Evolutionary conservation across 2,329 filamentous ascomycete genomes (phyloP).

Genomic region (Colletotrichum ledebouriae): DNA sequence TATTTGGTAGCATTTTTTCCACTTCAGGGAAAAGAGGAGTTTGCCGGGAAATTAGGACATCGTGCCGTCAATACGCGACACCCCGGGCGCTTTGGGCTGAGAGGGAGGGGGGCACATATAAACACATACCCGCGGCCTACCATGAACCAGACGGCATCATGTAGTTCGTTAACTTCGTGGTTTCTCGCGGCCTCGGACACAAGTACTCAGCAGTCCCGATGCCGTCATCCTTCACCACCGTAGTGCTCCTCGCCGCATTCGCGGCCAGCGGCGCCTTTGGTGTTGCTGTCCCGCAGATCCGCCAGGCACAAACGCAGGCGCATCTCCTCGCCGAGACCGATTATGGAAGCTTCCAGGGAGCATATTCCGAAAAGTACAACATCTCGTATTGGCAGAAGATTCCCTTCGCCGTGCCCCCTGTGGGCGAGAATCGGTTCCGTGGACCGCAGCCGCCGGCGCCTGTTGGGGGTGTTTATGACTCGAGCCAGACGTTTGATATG

Average conservation of each 20-base stretch:
- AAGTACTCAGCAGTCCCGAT: slow-evolving; percentile 1
- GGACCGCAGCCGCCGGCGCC: slow-evolving; percentile 68
- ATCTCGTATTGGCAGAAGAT: slow-evolving; percentile 72
- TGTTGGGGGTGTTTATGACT: slow-evolving; percentile 65
- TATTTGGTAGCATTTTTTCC: too few relatives aligned
- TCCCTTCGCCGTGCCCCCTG: slow-evolving; percentile 71
- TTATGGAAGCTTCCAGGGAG: slow-evolving; percentile 66
- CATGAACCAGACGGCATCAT: too few relatives aligned
- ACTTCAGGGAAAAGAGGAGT: too few relatives aligned
- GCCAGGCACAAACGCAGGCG: slow-evolving; percentile 16
- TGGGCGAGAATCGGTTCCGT: slow-evolving; percentile 70
- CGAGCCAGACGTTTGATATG: slow-evolving; percentile 67
- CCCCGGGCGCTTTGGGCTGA: too few relatives aligned
- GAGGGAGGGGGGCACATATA: too few relatives aligned
- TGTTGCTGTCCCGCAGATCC: slow-evolving; percentile 25
- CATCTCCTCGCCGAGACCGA: slow-evolving; percentile 50
- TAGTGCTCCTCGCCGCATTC: slow-evolving; percentile 21
- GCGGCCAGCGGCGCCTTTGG: slow-evolving; percentile 14
- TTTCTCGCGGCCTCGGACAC: not conserved
- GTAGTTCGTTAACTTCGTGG: too few relatives aligned
- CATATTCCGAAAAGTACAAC: slow-evolving; percentile 65
- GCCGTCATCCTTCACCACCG: slow-evolving; percentile 25
- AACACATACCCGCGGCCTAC: too few relatives aligned
- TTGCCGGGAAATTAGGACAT: too few relatives aligned
- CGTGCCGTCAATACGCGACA: too few relatives aligned